phyloP scores from a whole-genome alignment of 306 rosid species.

The Echinosophora koreensis region DNA sequence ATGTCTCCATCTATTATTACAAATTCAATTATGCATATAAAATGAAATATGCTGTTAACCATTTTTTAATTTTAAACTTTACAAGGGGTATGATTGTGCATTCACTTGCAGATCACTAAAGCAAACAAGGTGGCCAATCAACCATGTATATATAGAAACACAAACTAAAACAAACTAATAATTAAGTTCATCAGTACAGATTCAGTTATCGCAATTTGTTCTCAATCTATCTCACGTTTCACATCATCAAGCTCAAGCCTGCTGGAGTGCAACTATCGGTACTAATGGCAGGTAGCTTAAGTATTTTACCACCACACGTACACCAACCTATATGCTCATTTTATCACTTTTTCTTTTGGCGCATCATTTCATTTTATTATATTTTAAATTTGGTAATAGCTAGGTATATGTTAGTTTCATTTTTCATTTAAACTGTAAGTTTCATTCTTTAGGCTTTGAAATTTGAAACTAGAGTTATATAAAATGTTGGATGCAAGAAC shows the following conservation, averaged over 20 bases:
- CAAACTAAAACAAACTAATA: neutral
- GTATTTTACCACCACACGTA: neutral
- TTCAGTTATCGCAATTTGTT: neutral
- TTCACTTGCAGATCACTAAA: neutral
- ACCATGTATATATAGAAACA: neutral
- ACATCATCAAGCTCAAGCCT: neutral
- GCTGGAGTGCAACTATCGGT: neutral
- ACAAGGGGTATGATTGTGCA: neutral
- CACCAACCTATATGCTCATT: neutral
- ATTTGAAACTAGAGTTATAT: too few relatives aligned
- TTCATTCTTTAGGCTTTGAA: too few relatives aligned
- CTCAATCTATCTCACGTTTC: neutral
- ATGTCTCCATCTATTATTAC: neutral
- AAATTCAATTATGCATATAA: neutral
- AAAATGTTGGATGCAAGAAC: too few relatives aligned
- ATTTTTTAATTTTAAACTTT: neutral
- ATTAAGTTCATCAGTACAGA: neutral
- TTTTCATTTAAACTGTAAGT: too few relatives aligned
- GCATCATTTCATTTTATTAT: too few relatives aligned
- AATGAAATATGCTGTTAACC: neutral
- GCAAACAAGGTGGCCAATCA: slow-evolving; percentile 1
- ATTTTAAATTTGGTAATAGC: too few relatives aligned
- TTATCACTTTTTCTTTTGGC: too few relatives aligned
- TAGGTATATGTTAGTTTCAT: too few relatives aligned
- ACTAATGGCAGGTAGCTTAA: neutral